Conservation (phyloP, 2,329 filamentous ascomycete species). For the Thelonectria olida region DNA sequence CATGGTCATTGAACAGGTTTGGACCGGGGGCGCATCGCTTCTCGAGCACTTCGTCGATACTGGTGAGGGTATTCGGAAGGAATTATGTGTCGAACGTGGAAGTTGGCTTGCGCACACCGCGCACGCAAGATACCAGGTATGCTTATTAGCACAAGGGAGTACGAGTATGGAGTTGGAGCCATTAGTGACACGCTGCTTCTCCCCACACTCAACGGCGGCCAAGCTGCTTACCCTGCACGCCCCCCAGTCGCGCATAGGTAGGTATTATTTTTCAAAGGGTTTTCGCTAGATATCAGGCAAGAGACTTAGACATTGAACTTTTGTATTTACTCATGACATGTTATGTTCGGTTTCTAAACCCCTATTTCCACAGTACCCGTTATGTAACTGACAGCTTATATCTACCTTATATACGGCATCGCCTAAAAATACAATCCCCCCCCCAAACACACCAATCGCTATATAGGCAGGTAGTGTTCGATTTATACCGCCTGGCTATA, state of each 20-base stretch:
- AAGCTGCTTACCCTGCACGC: conserved; percentile 32
- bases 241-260: not conserved
- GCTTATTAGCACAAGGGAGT: conserved; percentile 14
- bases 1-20: conserved; percentile 55
- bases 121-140: conserved; percentile 20
- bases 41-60: conserved; percentile 35
- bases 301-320: not conserved
- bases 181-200: conserved; percentile 40
- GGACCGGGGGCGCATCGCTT: conserved; percentile 55
- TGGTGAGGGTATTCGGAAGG: conserved; percentile 13
- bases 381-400: conserved; percentile 29
- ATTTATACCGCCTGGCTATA: conserved; percentile 73
- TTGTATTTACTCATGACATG: conserved; percentile 5
- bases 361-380: conserved; percentile 5
- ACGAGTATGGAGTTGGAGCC: not conserved
- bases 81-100: conserved; percentile 20
- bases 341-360: conserved; percentile 1
- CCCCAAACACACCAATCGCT: not conserved
- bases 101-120: conserved; percentile 23
- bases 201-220: conserved; percentile 27
- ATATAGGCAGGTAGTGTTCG: conserved; percentile 5
- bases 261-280: not conserved
- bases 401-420: conserved; percentile 10
- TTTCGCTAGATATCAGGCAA: not conserved
- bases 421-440: conserved; percentile 23